Base-by-base conservation (phyloP, 2,329 filamentous ascomycete species). In the Monilinia aucupariae region DNA sequence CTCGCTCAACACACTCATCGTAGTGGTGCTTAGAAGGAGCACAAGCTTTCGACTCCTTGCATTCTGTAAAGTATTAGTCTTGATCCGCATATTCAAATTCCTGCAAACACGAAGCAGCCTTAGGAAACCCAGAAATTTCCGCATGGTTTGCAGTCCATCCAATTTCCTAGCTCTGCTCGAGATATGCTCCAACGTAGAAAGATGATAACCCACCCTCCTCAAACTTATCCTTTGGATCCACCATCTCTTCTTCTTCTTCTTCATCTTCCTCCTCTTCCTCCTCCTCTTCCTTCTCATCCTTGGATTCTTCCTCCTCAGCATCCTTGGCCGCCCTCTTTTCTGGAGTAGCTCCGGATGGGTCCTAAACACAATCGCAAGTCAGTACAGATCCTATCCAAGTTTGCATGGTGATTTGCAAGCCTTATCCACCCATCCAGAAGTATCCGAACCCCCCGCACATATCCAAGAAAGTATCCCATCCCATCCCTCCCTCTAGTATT, bases 1-100 rank as follows among this genome's bases (percentile, higher is more conserved):
- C 94, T 73, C 94, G 92, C 85, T 96, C 92, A 72, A 93, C 92
- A 78, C 94, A 99, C 81, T 97, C 91, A 70, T 97, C 93, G 78
- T 89, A 97, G 85, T 99, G 94, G 84, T 97, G 93, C 87, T 97
- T 99, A 75, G 85, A 85, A 65, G 89, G 87, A 66, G 88, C 83
- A 80, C 94, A 99, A 78, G 90, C 82, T 77, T 88, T 84, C 69
- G 92, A 92, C 77, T 93, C 86, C 78, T 85, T 85, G 85, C 94
- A 99, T 75, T 96, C 94, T 97, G 78, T 71, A 71, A 45, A 59
- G 48, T 25, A 41, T 69, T 65, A 71, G 62, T 43, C 58, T 65
- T 69, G 25, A 17, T 61, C 3, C 41, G 27, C 50, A 25, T 1
- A 47, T 47, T 10, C 0, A 17, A 45, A 27, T 20, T 6, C 9